Percentiles rank a stretch among this genome's conserved stretches.
phyloP scores from a whole-genome alignment of 2,329 filamentous ascomycete species.

The Verticillium dahliae region DNA sequence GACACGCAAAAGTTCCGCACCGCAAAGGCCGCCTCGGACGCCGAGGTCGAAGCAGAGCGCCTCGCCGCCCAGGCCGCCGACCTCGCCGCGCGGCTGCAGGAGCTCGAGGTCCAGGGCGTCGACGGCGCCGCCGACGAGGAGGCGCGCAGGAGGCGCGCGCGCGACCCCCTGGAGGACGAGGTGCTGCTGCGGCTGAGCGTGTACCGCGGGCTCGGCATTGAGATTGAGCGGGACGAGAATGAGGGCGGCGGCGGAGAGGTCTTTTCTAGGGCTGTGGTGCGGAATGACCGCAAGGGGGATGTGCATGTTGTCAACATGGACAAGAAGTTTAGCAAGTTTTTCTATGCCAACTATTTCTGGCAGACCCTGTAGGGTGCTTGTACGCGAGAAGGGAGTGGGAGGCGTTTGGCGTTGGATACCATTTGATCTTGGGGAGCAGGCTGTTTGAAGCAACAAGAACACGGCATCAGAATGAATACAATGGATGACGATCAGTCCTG shows the following conservation, averaged over 20 bases:
- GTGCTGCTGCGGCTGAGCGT: constrained; percentile 75
- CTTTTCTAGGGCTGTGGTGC: constrained; percentile 78
- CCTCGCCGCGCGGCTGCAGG: constrained; percentile 66
- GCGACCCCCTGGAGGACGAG: constrained; percentile 53
- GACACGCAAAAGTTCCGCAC: constrained; percentile 92
- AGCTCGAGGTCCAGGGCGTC: constrained; percentile 80
- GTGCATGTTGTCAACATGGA: constrained; percentile 94
- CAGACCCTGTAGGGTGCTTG: constrained; percentile 56
- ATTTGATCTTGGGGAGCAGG: not conserved
- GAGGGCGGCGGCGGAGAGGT: constrained; percentile 49
- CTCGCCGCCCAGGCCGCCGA: constrained; percentile 71
- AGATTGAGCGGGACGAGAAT: constrained; percentile 69
- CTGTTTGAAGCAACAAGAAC: not conserved
- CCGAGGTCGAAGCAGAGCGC: constrained; percentile 94
- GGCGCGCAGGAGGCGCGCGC: constrained; percentile 21
- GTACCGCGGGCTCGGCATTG: constrained; percentile 85
- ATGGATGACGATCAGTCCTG: no score
- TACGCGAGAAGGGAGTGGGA: not conserved
- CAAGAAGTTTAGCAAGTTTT: constrained; percentile 82
- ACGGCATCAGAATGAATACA: not conserved
- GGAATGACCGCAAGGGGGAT: constrained; percentile 81
- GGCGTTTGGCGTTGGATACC: not conserved
- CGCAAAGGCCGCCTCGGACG: constrained; percentile 82
- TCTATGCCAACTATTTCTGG: constrained; percentile 97
- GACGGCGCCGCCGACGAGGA: constrained; percentile 52